Evolutionary conservation across 306 rosid genomes (phyloP), one percentile per base, ranked within the genome.

Genomic region (Quercus alba): DNA sequence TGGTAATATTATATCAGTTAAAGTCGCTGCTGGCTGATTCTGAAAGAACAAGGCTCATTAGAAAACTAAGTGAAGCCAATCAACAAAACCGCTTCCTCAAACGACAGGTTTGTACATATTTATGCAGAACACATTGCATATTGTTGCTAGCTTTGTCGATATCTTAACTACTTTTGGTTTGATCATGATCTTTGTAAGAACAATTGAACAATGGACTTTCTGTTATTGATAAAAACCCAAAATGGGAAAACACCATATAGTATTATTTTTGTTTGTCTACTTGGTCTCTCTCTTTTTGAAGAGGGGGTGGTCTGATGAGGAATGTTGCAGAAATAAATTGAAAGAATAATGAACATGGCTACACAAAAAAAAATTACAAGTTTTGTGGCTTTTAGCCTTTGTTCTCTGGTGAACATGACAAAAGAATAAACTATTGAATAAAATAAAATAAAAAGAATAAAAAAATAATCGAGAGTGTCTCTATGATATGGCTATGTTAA

Each of bases 51-150:
- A 88, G 83, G 78, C 92, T 95, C 41, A 58, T 86, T 2, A 91
- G 78, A 80, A 95, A 93, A 83, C 93, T 95, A 73, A 95, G 98
- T 83, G 97, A 95, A 81, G 97, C 99, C 75, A 95, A 95, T 84
- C 94, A 90, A 81, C 98, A 95, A 41, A 93, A 91, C 64, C 88
- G 99, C 75, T 87, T 91, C 81, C 96, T 95, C 81, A 95, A 93
- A 87, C 84, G 99, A 80, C 98, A 95, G 97, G 99, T 95, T 17
- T 64, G 87, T 74, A 41, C 51, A 57, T 67, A 59, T 77, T 56
- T 71, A 8, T 56, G 68, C 30, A 59, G 68, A 78, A 67, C 49
- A 44, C 74, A 38, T 77, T 69, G 44, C 64, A 59, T 76, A 10
- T 52, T 81, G 3, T 79, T 75, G 52, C 46, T 49, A 41, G 61